These are phyloP conservation scores for Trichosanthes cucumerina DNA, from an alignment of 306 rosid genomes.

Conservation along the genomic window DNA sequence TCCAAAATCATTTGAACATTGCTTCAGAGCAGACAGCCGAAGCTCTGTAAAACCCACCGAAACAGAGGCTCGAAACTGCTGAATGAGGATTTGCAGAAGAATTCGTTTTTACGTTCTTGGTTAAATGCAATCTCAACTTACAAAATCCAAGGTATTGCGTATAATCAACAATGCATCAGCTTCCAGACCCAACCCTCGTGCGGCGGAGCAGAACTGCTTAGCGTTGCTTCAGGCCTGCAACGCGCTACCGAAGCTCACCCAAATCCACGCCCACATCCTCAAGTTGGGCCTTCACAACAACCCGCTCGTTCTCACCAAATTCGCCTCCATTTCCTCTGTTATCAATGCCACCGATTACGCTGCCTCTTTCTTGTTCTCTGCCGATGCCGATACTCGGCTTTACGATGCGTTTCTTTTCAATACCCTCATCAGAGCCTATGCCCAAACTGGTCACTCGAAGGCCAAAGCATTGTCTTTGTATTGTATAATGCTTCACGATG, in stretches of 20 bases:
- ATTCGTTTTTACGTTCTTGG: background rate
- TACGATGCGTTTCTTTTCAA: conserved; percentile 69
- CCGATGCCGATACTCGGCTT: conserved; percentile 22
- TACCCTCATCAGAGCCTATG: conserved; percentile 60
- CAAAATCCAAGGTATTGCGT: conserved; percentile 20
- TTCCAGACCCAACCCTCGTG: conserved; percentile 28
- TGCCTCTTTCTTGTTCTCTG: conserved; percentile 43
- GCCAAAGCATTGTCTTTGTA: conserved; percentile 30
- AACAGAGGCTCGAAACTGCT: background rate
- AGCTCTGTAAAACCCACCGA: background rate
- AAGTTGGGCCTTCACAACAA: conserved; percentile 61
- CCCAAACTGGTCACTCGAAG: conserved; percentile 41
- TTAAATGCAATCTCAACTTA: conserved; percentile 20
- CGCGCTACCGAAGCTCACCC: conserved; percentile 29
- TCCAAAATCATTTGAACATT: background rate
- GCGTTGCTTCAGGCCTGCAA: conserved; percentile 41
- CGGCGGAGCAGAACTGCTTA: conserved; percentile 61
- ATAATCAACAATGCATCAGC: conserved; percentile 13
- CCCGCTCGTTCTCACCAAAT: conserved; percentile 76
- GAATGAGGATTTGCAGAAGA: background rate
- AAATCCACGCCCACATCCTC: conserved; percentile 50
- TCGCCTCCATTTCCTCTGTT: conserved; percentile 51
- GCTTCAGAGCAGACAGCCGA: background rate
- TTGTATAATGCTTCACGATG: conserved; percentile 33
- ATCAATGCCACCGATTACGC: conserved; percentile 45